A percentile compares a stretch with the other conserved stretches of the same genome.
Evolutionary conservation across 2,329 filamentous ascomycete species (phyloP).

Genomic region (Lasiodiplodia citricola): DNA sequence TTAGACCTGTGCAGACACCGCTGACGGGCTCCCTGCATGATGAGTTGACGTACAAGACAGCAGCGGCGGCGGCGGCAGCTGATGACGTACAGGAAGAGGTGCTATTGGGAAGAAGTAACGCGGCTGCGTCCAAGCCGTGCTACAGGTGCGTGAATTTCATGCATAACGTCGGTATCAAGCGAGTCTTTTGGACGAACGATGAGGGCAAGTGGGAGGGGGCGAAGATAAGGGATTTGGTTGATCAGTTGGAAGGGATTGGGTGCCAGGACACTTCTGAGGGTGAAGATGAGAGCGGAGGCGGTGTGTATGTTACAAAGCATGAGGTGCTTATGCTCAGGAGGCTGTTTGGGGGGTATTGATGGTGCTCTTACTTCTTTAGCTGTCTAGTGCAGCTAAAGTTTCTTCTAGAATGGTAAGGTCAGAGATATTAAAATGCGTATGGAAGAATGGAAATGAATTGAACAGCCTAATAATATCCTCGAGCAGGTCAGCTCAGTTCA

Average conservation of each 20-base stretch:
- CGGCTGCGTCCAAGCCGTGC: conserved; percentile 54
- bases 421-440: too few species aligned
- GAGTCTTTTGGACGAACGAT: conserved; percentile 59
- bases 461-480: too few species aligned
- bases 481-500: too few species aligned
- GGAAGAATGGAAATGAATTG: too few species aligned
- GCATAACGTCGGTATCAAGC: conserved; percentile 58
- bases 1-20: background rate
- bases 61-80: background rate
- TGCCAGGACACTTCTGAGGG: conserved; percentile 29
- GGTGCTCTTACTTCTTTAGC: background rate
- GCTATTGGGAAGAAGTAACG: background rate
- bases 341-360: conserved; percentile 35
- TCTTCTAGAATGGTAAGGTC: too few species aligned
- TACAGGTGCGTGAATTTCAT: conserved; percentile 60
- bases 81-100: background rate
- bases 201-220: conserved; percentile 57
- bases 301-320: conserved; percentile 59
- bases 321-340: conserved; percentile 55
- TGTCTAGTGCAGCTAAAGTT: too few species aligned
- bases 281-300: conserved; percentile 30
- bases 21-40: conserved; percentile 52
- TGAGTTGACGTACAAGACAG: conserved; percentile 43
- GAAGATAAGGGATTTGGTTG: conserved; percentile 57
- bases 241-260: conserved; percentile 46